Base-by-base conservation (phyloP, 2,329 filamentous ascomycete species). In the Fusarium sp. region DNA sequence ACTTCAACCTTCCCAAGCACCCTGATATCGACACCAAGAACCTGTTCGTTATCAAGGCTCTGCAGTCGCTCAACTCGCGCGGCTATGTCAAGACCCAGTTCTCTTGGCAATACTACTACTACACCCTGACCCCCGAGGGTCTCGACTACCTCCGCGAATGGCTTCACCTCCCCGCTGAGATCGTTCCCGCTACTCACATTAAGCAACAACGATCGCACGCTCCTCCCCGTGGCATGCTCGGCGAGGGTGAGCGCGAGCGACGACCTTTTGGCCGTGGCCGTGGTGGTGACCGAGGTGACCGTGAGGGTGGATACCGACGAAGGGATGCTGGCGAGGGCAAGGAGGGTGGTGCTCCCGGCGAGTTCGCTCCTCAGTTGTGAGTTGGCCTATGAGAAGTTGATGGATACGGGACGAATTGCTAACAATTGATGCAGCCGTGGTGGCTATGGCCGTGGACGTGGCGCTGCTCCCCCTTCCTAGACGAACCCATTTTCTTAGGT, bases 31-130 rank as follows among this genome's bases (percentile, higher is more conserved):
- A 98, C 90, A 97, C 95, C 87, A 97, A 97, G 93, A 99, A 99
- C 92, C 94, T 99, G 82, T 98, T 87, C 86, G 95, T 98, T 86
- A 94, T 99, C 91, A 99, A 99, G 92, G 96, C 96, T 83, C 92
- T 91, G 88, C 96, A 99, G 90, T 99, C 96, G 77, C 92, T 99
- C 84, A 97, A 92, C 89, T 98, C 95, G 80, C 95, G 96, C 85
- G 95, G 95, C 85, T 98, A 94, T 87, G 91, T 99, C 88, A 99
- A 99, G 94, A 99, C 96, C 81, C 96, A 97, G 88, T 99, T 99
- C 93, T 97, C 95, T 79, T 97, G 95, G 95, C 95, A 97, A 89
- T 97, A 95, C 91, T 97, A 98, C 93, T 99, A 99, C 93, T 99
- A 99, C 92, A 98, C 96, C 87, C 92, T 99, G 87, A 98, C 95